phyloP scores from a whole-genome alignment of 2,329 filamentous ascomycete genomes.

The Lasiodiplodia citricola region DNA sequence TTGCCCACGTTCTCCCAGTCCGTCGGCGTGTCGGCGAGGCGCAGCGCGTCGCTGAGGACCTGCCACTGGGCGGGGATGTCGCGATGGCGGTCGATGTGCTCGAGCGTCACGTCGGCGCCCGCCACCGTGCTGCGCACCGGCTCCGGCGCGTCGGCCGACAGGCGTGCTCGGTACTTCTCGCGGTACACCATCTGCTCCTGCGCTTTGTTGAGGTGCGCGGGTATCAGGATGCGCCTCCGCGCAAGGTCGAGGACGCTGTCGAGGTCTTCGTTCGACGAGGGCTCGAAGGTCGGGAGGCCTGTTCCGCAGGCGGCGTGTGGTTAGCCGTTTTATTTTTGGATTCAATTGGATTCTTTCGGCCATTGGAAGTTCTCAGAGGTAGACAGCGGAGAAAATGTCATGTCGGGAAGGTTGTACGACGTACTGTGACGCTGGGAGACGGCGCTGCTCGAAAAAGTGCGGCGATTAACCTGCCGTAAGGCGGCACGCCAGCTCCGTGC shows the following conservation, averaged over 20 bases:
- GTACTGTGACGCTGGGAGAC: slow-evolving; percentile 38
- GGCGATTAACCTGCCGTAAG: slow-evolving; percentile 28
- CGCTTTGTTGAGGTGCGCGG: slow-evolving; percentile 46
- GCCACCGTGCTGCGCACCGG: slow-evolving; percentile 50
- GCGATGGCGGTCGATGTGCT: slow-evolving; percentile 37
- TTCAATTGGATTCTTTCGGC: background rate
- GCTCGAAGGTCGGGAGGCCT: slow-evolving; percentile 39
- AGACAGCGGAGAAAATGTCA: background rate
- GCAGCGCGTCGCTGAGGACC: slow-evolving; percentile 24
- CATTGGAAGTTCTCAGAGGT: background rate
- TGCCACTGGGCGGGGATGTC: slow-evolving; percentile 32
- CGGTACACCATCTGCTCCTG: slow-evolving; percentile 52
- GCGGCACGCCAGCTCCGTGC: slow-evolving; percentile 38
- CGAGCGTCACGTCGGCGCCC: slow-evolving; percentile 41
- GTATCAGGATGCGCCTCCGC: slow-evolving; percentile 52
- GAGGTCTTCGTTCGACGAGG: slow-evolving; percentile 49
- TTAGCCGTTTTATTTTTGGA: slow-evolving; percentile 34
- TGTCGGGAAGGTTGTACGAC: background rate
- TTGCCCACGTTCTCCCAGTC: slow-evolving; percentile 45
- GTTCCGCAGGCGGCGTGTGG: slow-evolving; percentile 34
- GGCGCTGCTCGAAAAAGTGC: slow-evolving; percentile 30
- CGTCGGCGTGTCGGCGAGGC: slow-evolving; percentile 22
- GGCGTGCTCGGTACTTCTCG: slow-evolving; percentile 45
- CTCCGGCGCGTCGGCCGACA: slow-evolving; percentile 41
- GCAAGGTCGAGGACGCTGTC: slow-evolving; percentile 46